Evolutionary conservation across 1,284 basidiomycete genomes (phyloP).

Genomic region (Bondarzewia mesenterica): DNA sequence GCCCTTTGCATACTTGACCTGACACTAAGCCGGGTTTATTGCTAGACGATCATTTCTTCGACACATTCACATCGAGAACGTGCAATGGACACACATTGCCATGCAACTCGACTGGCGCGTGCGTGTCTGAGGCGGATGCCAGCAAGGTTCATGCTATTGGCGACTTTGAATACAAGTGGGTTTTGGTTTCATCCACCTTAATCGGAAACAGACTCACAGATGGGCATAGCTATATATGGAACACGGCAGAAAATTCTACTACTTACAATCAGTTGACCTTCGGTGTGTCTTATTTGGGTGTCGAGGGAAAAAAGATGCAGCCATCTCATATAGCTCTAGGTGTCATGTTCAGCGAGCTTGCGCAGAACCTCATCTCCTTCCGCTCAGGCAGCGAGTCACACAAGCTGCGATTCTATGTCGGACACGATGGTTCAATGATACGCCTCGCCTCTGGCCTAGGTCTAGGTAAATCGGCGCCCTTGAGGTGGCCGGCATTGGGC

Average conservation of each 20-base stretch:
- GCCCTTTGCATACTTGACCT: neutral
- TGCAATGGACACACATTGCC: constrained; percentile 41
- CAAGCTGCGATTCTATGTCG: constrained; percentile 37
- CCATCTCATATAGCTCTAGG: constrained; percentile 14
- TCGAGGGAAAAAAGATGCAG: neutral
- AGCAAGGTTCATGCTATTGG: constrained; percentile 32
- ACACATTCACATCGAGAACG: constrained; percentile 41
- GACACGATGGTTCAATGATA: constrained; percentile 45
- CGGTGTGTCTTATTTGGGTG: constrained; percentile 21
- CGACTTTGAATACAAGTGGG: constrained; percentile 46
- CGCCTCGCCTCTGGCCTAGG: constrained; percentile 40
- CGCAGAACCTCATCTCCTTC: constrained; percentile 25
- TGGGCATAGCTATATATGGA: constrained; percentile 40
- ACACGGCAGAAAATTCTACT: constrained; percentile 33
- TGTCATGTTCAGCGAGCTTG: constrained; percentile 26
- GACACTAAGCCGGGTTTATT: neutral
- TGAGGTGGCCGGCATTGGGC: constrained; percentile 45
- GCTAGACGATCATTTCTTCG: constrained; percentile 35
- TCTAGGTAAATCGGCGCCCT: constrained; percentile 24
- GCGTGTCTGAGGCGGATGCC: constrained; percentile 37
- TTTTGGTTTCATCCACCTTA: neutral
- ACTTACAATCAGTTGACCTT: constrained; percentile 40
- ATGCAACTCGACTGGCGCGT: constrained; percentile 34
- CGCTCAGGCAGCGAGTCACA: constrained; percentile 24
- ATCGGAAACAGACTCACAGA: neutral